Conservation (phyloP, 306 rosid species). For the Cicer yamashitae region DNA sequence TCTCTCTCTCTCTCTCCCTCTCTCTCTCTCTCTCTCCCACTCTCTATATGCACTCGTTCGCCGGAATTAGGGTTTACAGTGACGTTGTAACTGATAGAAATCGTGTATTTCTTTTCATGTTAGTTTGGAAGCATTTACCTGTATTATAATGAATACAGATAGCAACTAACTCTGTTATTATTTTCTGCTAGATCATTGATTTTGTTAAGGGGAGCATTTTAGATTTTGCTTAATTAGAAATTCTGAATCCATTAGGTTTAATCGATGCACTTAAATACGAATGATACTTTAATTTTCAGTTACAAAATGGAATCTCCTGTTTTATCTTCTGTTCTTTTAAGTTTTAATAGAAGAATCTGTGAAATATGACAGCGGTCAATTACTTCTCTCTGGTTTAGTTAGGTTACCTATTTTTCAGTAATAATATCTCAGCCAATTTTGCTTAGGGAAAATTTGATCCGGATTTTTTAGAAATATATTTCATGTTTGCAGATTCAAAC, state of each 20-base stretch:
- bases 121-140: neutral
- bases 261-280: neutral
- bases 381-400: neutral
- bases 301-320: neutral
- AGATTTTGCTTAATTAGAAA: constrained; percentile 22
- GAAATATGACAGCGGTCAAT: neutral
- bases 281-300: constrained; percentile 4
- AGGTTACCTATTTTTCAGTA: neutral
- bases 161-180: neutral
- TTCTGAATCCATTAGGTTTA: neutral
- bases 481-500: constrained; percentile 56
- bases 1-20: neutral
- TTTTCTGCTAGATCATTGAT: constrained; percentile 19
- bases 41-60: neutral
- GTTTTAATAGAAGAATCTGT: constrained; percentile 14
- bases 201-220: neutral
- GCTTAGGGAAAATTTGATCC: constrained; percentile 3
- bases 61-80: constrained; percentile 22
- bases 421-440: constrained; percentile 18
- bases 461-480: neutral
- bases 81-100: neutral
- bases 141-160: neutral
- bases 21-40: constrained; percentile 15
- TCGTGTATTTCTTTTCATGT: neutral
- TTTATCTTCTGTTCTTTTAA: neutral